Percentiles rank a stretch among this genome's conserved stretches.
Conservation (phyloP, 306 rosid species). For the Vachellia collinsii region DNA sequence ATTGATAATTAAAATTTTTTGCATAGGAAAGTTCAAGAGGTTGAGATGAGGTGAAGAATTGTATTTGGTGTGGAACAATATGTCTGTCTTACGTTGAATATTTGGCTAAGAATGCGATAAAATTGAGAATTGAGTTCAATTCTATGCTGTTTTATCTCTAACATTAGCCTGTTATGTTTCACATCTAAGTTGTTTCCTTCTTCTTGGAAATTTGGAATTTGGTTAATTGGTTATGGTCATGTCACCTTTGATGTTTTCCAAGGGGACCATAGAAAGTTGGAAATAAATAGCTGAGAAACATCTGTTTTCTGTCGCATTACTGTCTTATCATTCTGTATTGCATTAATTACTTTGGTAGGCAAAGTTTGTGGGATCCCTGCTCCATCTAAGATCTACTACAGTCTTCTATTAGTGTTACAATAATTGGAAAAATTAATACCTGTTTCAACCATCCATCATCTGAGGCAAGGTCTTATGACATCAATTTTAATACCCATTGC, state of each 20-base stretch:
- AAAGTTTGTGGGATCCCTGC: background rate
- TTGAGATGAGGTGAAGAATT: constrained; percentile 2
- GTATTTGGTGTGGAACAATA: background rate
- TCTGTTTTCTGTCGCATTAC: background rate
- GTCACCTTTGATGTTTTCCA: background rate
- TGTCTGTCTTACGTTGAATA: background rate
- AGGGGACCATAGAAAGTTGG: background rate
- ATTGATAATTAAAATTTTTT: background rate
- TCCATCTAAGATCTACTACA: background rate
- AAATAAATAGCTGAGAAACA: background rate
- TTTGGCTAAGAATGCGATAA: background rate
- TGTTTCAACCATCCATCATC: background rate
- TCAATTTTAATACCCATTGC: constrained; percentile 17
- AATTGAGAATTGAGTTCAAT: background rate
- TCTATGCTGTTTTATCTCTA: background rate
- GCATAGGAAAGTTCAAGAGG: background rate
- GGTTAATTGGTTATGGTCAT: background rate
- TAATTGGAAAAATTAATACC: constrained; percentile 7
- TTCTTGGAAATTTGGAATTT: constrained; percentile 2
- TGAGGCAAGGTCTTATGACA: background rate
- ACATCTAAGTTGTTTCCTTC: background rate
- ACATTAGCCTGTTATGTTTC: constrained; percentile 4
- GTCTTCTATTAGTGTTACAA: background rate
- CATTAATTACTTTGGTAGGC: background rate
- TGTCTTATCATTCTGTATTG: background rate